A percentile compares a stretch with the other conserved stretches of the same genome.
These are phyloP conservation scores for Rhodomyrtus tomentosa DNA, from an alignment of 345 rosid genomes.

Conservation along the genomic window DNA sequence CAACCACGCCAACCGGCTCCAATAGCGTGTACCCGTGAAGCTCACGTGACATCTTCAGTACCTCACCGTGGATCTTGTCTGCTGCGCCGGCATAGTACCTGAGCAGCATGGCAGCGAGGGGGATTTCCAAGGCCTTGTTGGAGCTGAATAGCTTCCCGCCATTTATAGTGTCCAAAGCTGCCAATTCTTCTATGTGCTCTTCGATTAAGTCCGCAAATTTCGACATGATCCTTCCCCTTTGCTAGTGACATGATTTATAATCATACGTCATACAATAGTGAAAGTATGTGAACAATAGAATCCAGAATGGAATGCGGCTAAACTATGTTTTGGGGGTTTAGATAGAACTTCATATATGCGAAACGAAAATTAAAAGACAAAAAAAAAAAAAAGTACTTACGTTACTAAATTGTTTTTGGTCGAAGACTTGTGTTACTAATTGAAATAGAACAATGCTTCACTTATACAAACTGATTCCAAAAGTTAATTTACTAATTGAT, in stretches of 20 bases:
- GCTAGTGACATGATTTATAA: constrained; percentile 15
- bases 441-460: background rate
- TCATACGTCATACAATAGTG: background rate
- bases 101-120: constrained; percentile 12
- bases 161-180: constrained; percentile 51
- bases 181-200: constrained; percentile 46
- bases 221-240: constrained; percentile 46
- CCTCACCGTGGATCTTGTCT: constrained; percentile 77
- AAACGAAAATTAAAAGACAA: background rate
- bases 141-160: constrained; percentile 43
- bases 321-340: background rate
- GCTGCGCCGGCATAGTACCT: constrained; percentile 87
- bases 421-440: background rate
- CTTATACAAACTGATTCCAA: background rate
- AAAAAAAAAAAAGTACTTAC: background rate
- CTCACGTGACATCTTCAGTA: constrained; percentile 39
- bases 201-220: constrained; percentile 63
- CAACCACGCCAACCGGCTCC: constrained; percentile 81
- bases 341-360: background rate
- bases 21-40: constrained; percentile 63
- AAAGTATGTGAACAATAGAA: background rate
- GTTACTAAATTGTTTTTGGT: no score
- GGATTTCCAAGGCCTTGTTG: constrained; percentile 43
- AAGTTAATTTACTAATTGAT: background rate
- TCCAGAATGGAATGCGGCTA: background rate